Evolutionary conservation across 768 basidiomycete species (phyloP), one percentile per base, ranked within the genome.

Genomic region (Naganishia antarctica): DNA sequence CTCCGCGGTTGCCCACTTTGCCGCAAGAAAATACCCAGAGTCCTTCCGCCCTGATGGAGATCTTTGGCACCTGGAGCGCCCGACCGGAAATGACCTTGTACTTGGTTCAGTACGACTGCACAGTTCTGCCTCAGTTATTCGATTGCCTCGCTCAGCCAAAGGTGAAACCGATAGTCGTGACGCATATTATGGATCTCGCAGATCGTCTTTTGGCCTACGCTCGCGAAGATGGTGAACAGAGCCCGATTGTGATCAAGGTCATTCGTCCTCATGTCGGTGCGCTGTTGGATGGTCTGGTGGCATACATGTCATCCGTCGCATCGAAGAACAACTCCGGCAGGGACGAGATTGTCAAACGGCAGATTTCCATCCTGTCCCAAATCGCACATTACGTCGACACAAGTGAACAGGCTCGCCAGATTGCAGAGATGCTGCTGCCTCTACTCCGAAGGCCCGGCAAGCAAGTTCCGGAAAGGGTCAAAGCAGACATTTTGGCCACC

Each of bases 21-120:
- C 86, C 88, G 65, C 81, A 78, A 45, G 96, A 98, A 76, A 98
- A 93, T 70, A 90, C 88, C 0, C 94, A 97, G 75, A 83, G 90
- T 0, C 92, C 94, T 0, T 94, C 92, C 0, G 86, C 89, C 0
- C 81, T 94, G 18, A 79, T 99, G 45, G 91, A 96, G 41, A 80
- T 97, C 23, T 88, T 96, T 78, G 82, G 85, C 64, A 79, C 83
- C 6, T 93, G 92, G 88, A 84, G 89, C 0, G 74, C 80, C 16
- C 80, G 83, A 18, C 80, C 79, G 1, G 81, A 84, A 13, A 83
- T 85, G 65, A 81, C 83, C n/a, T 73, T 74, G 9, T 86, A 85
- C 74, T 80, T 98, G 28, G 85, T 87, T 47, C 80, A 84, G 25
- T 87, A 85, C 72, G 88, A 97, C 70, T 69, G 79, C 1, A 80